A percentile compares a stretch with the other conserved stretches of the same genome.
Evolutionary conservation across 208 protist genomes (phyloP).

Genomic region (Acanthamoeba castellanii): DNA sequence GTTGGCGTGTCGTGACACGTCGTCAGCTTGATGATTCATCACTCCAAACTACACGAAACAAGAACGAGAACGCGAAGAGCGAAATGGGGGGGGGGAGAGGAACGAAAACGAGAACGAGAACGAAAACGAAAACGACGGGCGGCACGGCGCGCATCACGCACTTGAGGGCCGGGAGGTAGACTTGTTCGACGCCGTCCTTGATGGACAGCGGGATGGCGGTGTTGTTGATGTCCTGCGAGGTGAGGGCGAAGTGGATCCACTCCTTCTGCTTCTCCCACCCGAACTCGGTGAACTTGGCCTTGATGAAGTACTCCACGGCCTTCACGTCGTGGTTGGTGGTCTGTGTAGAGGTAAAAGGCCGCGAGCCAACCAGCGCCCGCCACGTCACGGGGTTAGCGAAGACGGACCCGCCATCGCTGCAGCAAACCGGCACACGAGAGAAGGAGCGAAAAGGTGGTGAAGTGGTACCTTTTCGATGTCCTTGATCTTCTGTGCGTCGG

Average conservation of each 20-base stretch:
- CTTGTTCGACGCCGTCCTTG: slow-evolving; percentile 90
- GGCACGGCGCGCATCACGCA: slow-evolving; percentile 58
- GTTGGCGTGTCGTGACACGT: background rate
- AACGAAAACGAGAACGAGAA: no score
- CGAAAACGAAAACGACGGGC: background rate
- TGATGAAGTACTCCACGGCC: slow-evolving; percentile 97
- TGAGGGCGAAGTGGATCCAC: slow-evolving; percentile 98
- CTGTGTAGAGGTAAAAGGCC: background rate
- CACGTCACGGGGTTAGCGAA: background rate
- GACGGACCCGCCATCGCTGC: background rate
- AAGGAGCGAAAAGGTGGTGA: no score
- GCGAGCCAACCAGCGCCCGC: background rate
- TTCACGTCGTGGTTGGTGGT: slow-evolving; percentile 97
- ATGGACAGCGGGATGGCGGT: slow-evolving; percentile 95
- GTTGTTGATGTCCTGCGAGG: slow-evolving; percentile 98
- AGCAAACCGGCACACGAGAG: no score
- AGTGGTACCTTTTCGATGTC: slow-evolving; percentile 90
- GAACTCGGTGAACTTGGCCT: slow-evolving; percentile 92
- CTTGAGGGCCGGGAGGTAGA: slow-evolving; percentile 90
- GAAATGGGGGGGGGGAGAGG: background rate
- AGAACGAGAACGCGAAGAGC: no score
- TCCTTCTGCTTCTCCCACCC: slow-evolving; percentile 90
- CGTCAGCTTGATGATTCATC: background rate
- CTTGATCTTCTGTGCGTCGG: slow-evolving; percentile 93
- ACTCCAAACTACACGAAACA: no score